Percentiles rank a stretch among this genome's conserved stretches.
These are phyloP conservation scores for Phoma sp. DNA, from an alignment of 2,329 filamentous ascomycete genomes.

Conservation along the genomic window DNA sequence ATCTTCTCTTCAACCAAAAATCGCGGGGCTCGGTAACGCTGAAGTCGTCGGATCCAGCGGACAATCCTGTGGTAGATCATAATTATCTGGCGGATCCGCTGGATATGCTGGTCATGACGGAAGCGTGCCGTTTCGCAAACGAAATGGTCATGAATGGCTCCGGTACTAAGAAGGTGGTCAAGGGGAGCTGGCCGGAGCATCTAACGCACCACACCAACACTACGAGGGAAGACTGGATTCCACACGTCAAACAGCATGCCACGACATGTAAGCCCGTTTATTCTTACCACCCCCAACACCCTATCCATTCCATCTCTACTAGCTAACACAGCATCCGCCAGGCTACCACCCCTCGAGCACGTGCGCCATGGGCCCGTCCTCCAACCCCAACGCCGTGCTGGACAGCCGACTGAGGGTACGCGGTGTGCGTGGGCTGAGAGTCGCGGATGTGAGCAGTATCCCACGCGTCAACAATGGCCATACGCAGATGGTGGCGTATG, in stretches of 20 bases:
- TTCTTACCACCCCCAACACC: neutral
- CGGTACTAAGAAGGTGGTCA: conserved; percentile 65
- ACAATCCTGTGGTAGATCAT: conserved; percentile 64
- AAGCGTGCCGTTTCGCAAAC: conserved; percentile 65
- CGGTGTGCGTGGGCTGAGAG: conserved; percentile 33
- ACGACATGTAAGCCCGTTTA: conserved; percentile 59
- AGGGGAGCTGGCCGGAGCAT: conserved; percentile 64
- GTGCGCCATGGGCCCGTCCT: conserved; percentile 57
- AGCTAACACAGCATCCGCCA: conserved; percentile 17
- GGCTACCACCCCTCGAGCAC: conserved; percentile 64
- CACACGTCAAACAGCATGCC: conserved; percentile 64
- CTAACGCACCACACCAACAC: conserved; percentile 60
- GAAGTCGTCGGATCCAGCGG: conserved; percentile 55
- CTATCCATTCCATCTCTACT: too few relatives aligned
- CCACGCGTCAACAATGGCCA: conserved; percentile 42
- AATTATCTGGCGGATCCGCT: conserved; percentile 64
- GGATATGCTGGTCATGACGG: conserved; percentile 64
- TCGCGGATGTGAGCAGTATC: conserved; percentile 37
- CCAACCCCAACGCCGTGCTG: conserved; percentile 45
- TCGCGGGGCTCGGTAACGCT: conserved; percentile 64
- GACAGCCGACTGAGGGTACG: conserved; percentile 42
- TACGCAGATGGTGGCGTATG: conserved; percentile 47
- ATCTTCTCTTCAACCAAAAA: conserved; percentile 63
- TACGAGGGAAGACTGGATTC: conserved; percentile 64
- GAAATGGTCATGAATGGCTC: conserved; percentile 65